Conservation (phyloP, 768 basidiomycete genomes). For the Daedaleopsis nitida region DNA sequence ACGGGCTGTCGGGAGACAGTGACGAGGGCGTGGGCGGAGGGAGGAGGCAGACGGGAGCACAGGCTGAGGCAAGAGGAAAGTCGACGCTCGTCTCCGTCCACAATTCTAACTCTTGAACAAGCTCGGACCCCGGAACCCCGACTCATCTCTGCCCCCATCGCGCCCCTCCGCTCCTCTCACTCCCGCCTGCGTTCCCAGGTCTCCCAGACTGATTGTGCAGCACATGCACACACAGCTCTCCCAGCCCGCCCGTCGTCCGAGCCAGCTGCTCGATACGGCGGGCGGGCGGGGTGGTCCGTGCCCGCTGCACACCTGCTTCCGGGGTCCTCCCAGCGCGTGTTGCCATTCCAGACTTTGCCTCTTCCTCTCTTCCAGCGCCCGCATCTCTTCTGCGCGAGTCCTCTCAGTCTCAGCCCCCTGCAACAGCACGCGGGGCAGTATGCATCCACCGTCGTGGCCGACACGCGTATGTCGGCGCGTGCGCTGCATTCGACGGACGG, state of each 20-base stretch:
- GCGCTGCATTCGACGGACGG: not conserved
- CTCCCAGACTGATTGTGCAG: not conserved
- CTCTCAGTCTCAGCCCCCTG: not conserved
- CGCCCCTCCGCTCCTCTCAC: not conserved
- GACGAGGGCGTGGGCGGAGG: slow-evolving; percentile 9
- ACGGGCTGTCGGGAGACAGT: not conserved
- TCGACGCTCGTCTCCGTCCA: slow-evolving; percentile 7
- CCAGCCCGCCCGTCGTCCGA: not conserved
- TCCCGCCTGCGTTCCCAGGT: no score
- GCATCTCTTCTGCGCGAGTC: not conserved
- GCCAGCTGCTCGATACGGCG: not conserved
- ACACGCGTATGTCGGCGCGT: not conserved
- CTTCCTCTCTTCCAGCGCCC: not conserved
- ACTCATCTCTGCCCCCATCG: not conserved
- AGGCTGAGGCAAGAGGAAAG: slow-evolving; percentile 1
- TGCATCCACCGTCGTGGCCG: not conserved
- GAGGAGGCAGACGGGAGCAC: slow-evolving; percentile 6
- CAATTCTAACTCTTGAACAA: slow-evolving; percentile 14
- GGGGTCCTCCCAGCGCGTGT: slow-evolving; percentile 25
- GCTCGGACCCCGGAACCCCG: slow-evolving; percentile 12
- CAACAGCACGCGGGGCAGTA: not conserved
- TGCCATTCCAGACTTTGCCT: slow-evolving; percentile 23
- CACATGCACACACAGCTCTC: not conserved
- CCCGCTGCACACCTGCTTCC: slow-evolving; percentile 8
- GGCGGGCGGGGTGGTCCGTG: slow-evolving; percentile 23